Conservation (phyloP, 2,329 filamentous ascomycete species). For the Nemania diffusa region DNA sequence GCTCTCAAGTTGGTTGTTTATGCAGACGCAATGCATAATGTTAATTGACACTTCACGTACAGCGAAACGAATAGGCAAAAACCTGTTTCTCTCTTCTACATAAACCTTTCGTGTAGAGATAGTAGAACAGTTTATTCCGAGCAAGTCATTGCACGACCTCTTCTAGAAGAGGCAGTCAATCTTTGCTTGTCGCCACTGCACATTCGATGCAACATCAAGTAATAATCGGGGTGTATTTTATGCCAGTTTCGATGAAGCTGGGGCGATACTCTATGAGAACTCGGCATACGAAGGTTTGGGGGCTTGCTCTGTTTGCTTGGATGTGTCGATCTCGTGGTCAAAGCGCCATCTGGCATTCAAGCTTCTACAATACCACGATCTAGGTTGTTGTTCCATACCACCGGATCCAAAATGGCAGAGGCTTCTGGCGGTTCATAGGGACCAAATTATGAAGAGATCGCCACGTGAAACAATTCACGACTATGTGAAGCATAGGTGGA, state of each 20-base stretch:
- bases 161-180: not conserved
- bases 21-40: constrained; percentile 6
- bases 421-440: no score
- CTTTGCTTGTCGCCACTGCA: constrained; percentile 17
- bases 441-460: constrained; percentile 3
- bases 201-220: not conserved
- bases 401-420: constrained; percentile 26
- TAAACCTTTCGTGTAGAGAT: constrained; percentile 19
- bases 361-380: constrained; percentile 17
- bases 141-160: constrained; percentile 17
- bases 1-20: constrained; percentile 8
- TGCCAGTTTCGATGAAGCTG: constrained; percentile 22
- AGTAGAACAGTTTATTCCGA: constrained; percentile 12
- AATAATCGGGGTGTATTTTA: constrained; percentile 7
- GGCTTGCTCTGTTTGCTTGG: constrained; percentile 16
- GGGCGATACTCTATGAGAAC: constrained; percentile 18
- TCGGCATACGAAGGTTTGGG: constrained; percentile 20
- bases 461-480: constrained; percentile 21
- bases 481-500: constrained; percentile 24
- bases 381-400: constrained; percentile 25
- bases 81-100: constrained; percentile 23
- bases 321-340: constrained; percentile 21
- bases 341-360: constrained; percentile 20
- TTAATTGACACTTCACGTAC: constrained; percentile 16
- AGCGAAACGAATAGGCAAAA: constrained; percentile 18